Evolutionary conservation across 345 rosid genomes (phyloP).

Genomic region (Sisymbrium irio): DNA sequence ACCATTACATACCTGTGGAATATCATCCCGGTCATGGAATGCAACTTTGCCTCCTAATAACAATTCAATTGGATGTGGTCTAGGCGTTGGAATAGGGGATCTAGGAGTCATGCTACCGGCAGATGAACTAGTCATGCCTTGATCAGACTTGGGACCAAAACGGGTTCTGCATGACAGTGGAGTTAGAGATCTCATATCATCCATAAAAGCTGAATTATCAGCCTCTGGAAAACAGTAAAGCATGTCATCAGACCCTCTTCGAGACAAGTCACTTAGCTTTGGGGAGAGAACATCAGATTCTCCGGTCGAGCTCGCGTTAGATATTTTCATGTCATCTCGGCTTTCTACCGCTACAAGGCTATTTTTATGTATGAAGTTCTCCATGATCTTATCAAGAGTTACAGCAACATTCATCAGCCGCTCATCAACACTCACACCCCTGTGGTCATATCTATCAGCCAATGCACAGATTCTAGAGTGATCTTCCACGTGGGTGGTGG

Average conservation of each 20-base stretch:
- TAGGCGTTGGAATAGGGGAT: conserved; percentile 85
- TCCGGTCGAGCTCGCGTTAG: conserved; percentile 75
- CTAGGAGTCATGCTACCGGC: conserved; percentile 93
- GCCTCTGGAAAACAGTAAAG: conserved; percentile 81
- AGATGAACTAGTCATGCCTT: conserved; percentile 85
- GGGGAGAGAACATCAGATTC: conserved; percentile 82
- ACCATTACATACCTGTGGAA: conserved; percentile 57
- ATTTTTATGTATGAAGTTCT: conserved; percentile 57
- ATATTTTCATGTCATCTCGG: conserved; percentile 67
- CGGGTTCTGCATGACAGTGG: conserved; percentile 86
- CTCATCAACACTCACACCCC: conserved; percentile 65
- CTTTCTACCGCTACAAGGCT: conserved; percentile 56
- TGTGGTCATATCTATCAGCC: conserved; percentile 81
- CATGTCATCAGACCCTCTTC: conserved; percentile 88
- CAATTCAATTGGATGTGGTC: conserved; percentile 65
- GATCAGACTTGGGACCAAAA: conserved; percentile 89
- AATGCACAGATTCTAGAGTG: conserved; percentile 88
- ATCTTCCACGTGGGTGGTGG: conserved; percentile 67
- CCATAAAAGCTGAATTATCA: conserved; percentile 65
- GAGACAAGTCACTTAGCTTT: conserved; percentile 85
- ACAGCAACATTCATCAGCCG: conserved; percentile 66
- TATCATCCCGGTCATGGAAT: conserved; percentile 71
- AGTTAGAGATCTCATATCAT: conserved; percentile 75
- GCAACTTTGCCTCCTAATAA: conserved; percentile 66
- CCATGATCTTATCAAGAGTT: conserved; percentile 72